Evolutionary conservation across 192 early-diverging fungal species (phyloP), one percentile per base, ranked within the genome.

Genomic region (Coemansia sp.): DNA sequence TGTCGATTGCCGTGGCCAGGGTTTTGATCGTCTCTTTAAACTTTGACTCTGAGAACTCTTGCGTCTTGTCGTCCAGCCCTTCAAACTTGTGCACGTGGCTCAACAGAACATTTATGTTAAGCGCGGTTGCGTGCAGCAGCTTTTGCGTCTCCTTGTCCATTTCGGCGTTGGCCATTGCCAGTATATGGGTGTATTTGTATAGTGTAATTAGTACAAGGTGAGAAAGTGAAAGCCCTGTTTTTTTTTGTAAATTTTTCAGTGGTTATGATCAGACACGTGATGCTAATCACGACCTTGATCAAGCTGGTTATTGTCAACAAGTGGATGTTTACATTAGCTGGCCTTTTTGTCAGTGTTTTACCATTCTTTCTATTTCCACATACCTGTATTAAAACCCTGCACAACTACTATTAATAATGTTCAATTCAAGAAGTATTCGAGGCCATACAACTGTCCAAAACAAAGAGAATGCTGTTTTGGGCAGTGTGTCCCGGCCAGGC

Each of bases 1-100:
- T 74, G 65, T 81, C 78, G 2, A 81, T 68, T 8, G 78, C 72
- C 4, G 48, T 46, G 5, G 65, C 68, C 22, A 81, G 66, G 10
- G 59, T 62, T 53, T 74, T 63, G 5, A 71, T 59, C 1, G 55
- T 25, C 10, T 55, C 56, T 52, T 58, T 71, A 55, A 81, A 71
- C 14, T 42, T 22, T n/a, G 68, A 9, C 28, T 61, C 65, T 1
- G 68, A 71, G 36, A 74, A 74, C 9, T 47, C 71, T 3, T n/a
- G 21, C 2, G 20, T 46, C 21, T 65, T 37, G 2, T 50, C 48
- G 19, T 74, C 72, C 10, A 42, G 42, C 12, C 78, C 78, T 36
- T 74, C 72, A 22, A 67, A 74, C 23, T 36, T 47, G 52, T 54
- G 62, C 14, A 65, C 59, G 25, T 81, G 78, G 7, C 64, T 64